Base-by-base conservation (phyloP, 306 rosid species). In the Abrus precatorius region DNA sequence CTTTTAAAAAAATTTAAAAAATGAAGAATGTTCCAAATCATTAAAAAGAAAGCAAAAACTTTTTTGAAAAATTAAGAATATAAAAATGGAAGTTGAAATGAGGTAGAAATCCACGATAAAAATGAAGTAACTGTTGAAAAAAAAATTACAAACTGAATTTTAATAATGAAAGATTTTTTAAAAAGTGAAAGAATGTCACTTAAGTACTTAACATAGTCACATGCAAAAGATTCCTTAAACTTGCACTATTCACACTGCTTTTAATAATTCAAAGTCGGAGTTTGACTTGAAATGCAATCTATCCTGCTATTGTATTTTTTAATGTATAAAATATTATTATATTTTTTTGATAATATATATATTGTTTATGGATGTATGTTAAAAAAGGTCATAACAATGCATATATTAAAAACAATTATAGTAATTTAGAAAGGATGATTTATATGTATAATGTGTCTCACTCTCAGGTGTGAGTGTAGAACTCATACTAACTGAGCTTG, bases 181-280 rank as follows among this genome's bases (percentile, higher is more conserved):
- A 48, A 61, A 76, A 38, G 72, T 36, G 5, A 52, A 74, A 74
- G 68, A 74, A 41, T 57, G 68, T 28, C n/a, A 57, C 68, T 74
- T 72, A 54, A 54, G 12, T 49, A 57, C 75, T 49, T 7, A 45
- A 38, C 85, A 64, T 48, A 59, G 36, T 54, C 78, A 50, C 38
- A 53, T 62, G 72, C 74, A 53, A 50, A 47, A 52, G 44, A 76
- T 76, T 76, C 82, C 78, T 82, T 60, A 75, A 76, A 69, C 38
- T 69, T 75, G 59, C 49, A 53, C 12, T 6, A 9, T 54, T 38
- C 81, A 59, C 49, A 4, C 72, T 47, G 45, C 30, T 59, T 43
- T 61, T 5, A 72, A 49, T 59, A 32, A 60, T 68, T 62, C 49
- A 40, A 63, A 52, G 43, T 76, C 5, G 1, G 50, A 69, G 11